Evolutionary conservation across 2,329 filamentous ascomycete species (phyloP).

Genomic region (Neofusicoccum parvum): DNA sequence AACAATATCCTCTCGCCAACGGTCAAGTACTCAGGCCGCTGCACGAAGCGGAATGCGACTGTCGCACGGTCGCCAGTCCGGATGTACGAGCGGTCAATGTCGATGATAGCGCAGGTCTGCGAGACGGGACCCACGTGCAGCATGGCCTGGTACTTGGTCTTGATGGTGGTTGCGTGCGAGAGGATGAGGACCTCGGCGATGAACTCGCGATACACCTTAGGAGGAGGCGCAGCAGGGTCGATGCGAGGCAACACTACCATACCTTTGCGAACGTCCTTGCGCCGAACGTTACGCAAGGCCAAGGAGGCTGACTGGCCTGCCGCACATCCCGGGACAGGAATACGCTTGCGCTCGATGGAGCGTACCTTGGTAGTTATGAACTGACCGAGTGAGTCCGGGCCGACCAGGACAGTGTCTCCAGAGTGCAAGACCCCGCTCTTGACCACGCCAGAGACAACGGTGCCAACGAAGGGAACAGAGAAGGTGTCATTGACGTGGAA

Average conservation of each 20-base stretch:
- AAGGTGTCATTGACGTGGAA: slow-evolving; percentile 98
- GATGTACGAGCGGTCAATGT: slow-evolving; percentile 94
- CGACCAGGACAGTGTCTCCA: slow-evolving; percentile 86
- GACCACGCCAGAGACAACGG: slow-evolving; percentile 91
- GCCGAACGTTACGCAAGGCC: slow-evolving; percentile 80
- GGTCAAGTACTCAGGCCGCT: slow-evolving; percentile 87
- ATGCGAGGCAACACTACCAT: slow-evolving; percentile 93
- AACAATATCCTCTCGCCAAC: slow-evolving; percentile 90
- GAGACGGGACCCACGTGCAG: slow-evolving; percentile 92
- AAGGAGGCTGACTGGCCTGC: slow-evolving; percentile 94
- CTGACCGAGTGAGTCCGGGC: slow-evolving; percentile 86
- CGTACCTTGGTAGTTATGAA: slow-evolving; percentile 86
- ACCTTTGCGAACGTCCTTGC: slow-evolving; percentile 93
- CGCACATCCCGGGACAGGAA: slow-evolving; percentile 81
- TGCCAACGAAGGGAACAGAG: slow-evolving; percentile 95
- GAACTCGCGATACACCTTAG: slow-evolving; percentile 57
- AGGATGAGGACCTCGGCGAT: slow-evolving; percentile 83
- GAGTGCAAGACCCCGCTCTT: slow-evolving; percentile 81
- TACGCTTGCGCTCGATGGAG: slow-evolving; percentile 92
- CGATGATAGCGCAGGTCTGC: slow-evolving; percentile 96
- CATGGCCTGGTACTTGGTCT: slow-evolving; percentile 97
- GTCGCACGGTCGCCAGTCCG: slow-evolving; percentile 91
- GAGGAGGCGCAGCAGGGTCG: slow-evolving; percentile 62
- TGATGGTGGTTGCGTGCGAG: slow-evolving; percentile 95
- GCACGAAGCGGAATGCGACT: slow-evolving; percentile 93